Conservation (phyloP, 352 stramenopile species). For the Pythium grandisporangium region DNA sequence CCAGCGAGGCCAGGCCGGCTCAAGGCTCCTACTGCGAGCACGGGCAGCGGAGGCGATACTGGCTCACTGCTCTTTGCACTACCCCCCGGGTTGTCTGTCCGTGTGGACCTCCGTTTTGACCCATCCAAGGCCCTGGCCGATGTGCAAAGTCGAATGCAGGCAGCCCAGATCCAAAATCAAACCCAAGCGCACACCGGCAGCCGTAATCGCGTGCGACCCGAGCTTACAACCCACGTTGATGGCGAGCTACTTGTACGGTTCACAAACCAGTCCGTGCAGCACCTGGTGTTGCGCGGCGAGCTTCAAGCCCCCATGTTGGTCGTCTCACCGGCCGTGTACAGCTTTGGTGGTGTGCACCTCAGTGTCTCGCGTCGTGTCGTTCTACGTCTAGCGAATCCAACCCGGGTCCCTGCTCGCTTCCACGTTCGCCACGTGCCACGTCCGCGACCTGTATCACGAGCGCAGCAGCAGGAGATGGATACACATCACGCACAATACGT, state of each 20-base stretch:
- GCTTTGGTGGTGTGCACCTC: conserved; percentile 59
- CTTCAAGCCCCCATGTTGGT: conserved; percentile 45
- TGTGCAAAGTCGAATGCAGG: too few relatives aligned
- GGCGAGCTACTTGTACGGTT: conserved; percentile 62
- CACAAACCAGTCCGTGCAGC: conserved; percentile 54
- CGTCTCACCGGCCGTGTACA: conserved; percentile 52
- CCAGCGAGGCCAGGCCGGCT: too few relatives aligned
- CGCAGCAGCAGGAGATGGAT: conserved; percentile 42
- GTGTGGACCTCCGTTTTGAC: conserved; percentile 54
- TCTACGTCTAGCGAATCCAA: conserved; percentile 56
- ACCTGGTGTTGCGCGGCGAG: conserved; percentile 27
- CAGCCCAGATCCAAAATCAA: too few relatives aligned
- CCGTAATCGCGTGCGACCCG: too few relatives aligned
- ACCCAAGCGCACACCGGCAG: too few relatives aligned
- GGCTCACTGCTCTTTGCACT: conserved; percentile 67
- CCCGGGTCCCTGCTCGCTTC: conserved; percentile 42
- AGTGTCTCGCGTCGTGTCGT: conserved; percentile 26
- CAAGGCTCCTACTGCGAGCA: too few relatives aligned
- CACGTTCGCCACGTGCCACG: conserved; percentile 40
- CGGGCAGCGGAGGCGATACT: too few relatives aligned
- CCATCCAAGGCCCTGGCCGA: conserved; percentile 6
- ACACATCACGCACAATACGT: conserved; percentile 38
- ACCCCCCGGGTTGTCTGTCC: conserved; percentile 55
- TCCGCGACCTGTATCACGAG: conserved; percentile 37
- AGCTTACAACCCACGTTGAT: conserved; percentile 18